Percentiles rank a stretch among this genome's conserved stretches.
phyloP scores from a whole-genome alignment of 1,139 yeast species.

The Geotrichum histeridarum region DNA sequence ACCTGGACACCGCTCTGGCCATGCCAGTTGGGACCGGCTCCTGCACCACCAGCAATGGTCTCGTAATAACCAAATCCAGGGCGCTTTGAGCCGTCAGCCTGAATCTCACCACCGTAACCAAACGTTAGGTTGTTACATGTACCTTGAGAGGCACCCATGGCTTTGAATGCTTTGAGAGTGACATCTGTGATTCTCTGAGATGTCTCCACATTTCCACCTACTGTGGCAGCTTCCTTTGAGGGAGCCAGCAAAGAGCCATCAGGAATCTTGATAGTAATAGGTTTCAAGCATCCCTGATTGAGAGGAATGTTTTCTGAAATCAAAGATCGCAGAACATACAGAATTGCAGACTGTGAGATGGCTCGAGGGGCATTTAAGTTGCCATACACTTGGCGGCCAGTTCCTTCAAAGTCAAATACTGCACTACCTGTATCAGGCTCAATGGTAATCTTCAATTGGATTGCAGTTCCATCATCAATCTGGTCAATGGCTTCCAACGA shows the following conservation, averaged over 20 bases:
- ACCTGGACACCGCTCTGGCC: slow-evolving; percentile 64
- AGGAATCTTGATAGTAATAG: slow-evolving; percentile 62
- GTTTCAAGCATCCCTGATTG: slow-evolving; percentile 77
- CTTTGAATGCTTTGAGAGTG: slow-evolving; percentile 65
- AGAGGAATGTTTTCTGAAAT: slow-evolving; percentile 75
- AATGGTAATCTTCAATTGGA: slow-evolving; percentile 45
- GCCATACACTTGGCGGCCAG: slow-evolving; percentile 57
- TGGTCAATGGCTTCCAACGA: slow-evolving; percentile 45
- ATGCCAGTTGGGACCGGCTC: slow-evolving; percentile 61
- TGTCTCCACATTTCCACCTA: slow-evolving; percentile 86
- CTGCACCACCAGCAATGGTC: slow-evolving; percentile 68
- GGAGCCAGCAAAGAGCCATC: slow-evolving; percentile 68
- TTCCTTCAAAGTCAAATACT: slow-evolving; percentile 54
- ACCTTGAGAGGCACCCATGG: slow-evolving; percentile 76
- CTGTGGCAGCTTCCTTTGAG: slow-evolving; percentile 73
- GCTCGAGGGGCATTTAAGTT: slow-evolving; percentile 66
- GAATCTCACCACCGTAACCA: slow-evolving; percentile 45
- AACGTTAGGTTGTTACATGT: slow-evolving; percentile 72
- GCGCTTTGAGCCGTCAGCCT: slow-evolving; percentile 27
- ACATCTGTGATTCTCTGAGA: slow-evolving; percentile 81
- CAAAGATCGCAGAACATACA: slow-evolving; percentile 70
- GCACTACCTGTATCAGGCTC: slow-evolving; percentile 46
- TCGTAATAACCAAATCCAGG: slow-evolving; percentile 68
- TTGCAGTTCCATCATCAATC: slow-evolving; percentile 59
- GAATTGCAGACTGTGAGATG: slow-evolving; percentile 72